Evolutionary conservation across 345 rosid genomes (phyloP), one percentile per base, ranked within the genome.

Genomic region (Rhodamnia argentea): DNA sequence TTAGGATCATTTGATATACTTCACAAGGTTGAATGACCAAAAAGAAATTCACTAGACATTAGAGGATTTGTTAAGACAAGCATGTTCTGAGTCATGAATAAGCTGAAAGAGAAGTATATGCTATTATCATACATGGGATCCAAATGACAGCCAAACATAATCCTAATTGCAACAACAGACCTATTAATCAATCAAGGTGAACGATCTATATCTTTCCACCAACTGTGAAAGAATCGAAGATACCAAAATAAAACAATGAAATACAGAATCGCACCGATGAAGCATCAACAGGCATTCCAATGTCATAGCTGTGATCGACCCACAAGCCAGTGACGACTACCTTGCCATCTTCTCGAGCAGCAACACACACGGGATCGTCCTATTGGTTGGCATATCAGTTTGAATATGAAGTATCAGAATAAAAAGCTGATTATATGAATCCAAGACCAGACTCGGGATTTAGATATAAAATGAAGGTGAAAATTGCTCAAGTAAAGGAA

Each of bases 221-320:
- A 57, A 57, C 13, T 57, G 13, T 10, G n/a, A 37, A 37, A 10
- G 26, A 18, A 70, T 18, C 20, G 47, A 70, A 37, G 47, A 37
- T 37, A 32, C 8, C 16, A 32, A 62, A 86, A 13, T 2, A 57
- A 3, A 84, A 37, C 54, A 40, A 18, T 62, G 20, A 51, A 29
- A 54, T 27, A 32, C 27, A 62, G 37, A 87, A 89, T 89, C 95
- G 87, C 86, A 97, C 99, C 62, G 96, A 95, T 85, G 93, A 87
- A 5, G 94, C 87, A 89, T 98, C 96, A 37, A 92, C 90, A 24
- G 92, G 91, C 92, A 93, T 86, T 88, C 98, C 99, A 85, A 87
- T 59, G 84, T 95, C 98, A 82, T 89, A 90, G 89, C 98, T 90
- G 87, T 95, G 98, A 89, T 95, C 93, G 83, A 98, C 98, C 99